A percentile compares a stretch with the other conserved stretches of the same genome.
Evolutionary conservation across 177 flowering plant genomes (phyloP).

Genomic region (Tripterygium wilfordii): DNA sequence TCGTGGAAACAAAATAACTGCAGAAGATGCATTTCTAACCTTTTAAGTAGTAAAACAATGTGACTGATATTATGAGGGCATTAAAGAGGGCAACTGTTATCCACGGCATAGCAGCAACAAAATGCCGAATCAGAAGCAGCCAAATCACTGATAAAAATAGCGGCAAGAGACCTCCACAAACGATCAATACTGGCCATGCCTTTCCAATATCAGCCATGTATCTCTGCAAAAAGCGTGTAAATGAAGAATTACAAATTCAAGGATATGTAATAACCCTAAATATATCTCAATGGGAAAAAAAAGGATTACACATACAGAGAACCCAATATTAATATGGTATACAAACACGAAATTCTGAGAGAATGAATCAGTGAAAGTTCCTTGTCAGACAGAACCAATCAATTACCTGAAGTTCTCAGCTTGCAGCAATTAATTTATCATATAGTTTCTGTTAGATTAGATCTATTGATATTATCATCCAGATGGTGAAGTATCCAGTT

Average conservation of each 20-base stretch:
- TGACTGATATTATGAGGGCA: slow-evolving; percentile 71
- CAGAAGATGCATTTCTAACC: slow-evolving; percentile 33
- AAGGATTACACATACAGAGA: background rate
- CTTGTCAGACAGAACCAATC: no score
- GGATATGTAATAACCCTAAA: background rate
- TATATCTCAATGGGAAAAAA: background rate
- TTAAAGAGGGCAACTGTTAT: slow-evolving; percentile 81
- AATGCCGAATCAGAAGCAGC: slow-evolving; percentile 86
- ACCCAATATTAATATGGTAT: no score
- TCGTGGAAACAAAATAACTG: no score
- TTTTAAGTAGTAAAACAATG: slow-evolving; percentile 89
- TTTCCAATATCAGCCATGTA: slow-evolving; percentile 95
- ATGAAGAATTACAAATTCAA: background rate
- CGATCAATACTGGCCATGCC: slow-evolving; percentile 90
- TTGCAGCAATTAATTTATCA: no score
- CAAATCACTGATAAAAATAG: slow-evolving; percentile 81
- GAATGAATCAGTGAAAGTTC: no score
- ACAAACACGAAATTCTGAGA: no score
- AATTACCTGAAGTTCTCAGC: no score
- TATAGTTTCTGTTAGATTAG: no score
- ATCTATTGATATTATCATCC: no score
- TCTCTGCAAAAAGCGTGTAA: slow-evolving; percentile 48
- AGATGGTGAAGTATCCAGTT: no score
- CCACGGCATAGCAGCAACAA: slow-evolving; percentile 98
- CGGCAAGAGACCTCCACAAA: slow-evolving; percentile 93